These are phyloP conservation scores for Cercospora sesami DNA, from an alignment of 2,329 filamentous ascomycete genomes.

Conservation along the genomic window DNA sequence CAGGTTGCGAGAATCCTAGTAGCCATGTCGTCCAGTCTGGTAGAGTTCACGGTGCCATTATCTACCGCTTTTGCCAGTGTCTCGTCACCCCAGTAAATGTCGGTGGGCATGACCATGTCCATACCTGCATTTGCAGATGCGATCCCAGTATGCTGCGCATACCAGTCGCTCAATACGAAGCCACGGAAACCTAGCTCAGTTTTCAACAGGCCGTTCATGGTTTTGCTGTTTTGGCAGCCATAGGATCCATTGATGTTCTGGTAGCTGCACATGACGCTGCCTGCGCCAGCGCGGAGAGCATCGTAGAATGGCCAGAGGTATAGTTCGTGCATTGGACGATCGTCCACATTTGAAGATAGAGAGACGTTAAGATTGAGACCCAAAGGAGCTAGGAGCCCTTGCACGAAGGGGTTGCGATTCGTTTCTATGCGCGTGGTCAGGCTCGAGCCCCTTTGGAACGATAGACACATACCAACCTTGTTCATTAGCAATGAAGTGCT, in stretches of 20 bases:
- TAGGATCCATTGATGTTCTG: constrained; percentile 52
- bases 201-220: constrained; percentile 68
- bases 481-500: constrained; percentile 32
- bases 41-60: constrained; percentile 36
- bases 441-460: too few species aligned
- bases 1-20: constrained; percentile 36
- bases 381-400: constrained; percentile 23
- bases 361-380: constrained; percentile 31
- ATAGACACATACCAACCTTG: constrained; percentile 20
- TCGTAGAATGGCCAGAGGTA: constrained; percentile 73
- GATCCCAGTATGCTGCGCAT: constrained; percentile 37
- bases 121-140: constrained; percentile 35
- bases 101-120: constrained; percentile 37
- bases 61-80: constrained; percentile 36
- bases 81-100: constrained; percentile 30
- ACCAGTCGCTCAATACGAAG: constrained; percentile 53
- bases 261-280: constrained; percentile 79
- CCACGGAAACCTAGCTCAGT: constrained; percentile 52
- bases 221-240: constrained; percentile 68
- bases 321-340: constrained; percentile 34
- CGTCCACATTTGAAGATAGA: constrained; percentile 48
- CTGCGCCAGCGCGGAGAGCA: constrained; percentile 69
- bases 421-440: constrained; percentile 25
- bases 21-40: constrained; percentile 40
- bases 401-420: constrained; percentile 29